Evolutionary conservation across 2,329 filamentous ascomycete genomes (phyloP).

Genomic region (Remersonia thermophila): DNA sequence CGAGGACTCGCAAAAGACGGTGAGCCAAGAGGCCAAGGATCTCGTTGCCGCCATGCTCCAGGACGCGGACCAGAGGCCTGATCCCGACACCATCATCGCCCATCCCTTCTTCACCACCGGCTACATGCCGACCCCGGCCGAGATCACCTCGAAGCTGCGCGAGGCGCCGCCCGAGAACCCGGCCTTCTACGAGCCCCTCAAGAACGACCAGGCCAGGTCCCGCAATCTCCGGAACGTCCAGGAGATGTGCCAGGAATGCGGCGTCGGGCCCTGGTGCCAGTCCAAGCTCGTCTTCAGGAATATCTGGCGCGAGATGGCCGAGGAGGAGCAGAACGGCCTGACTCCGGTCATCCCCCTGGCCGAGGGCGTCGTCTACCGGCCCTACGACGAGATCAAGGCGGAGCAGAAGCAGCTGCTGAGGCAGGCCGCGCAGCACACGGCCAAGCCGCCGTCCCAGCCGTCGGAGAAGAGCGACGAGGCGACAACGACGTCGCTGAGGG

Average conservation of each 20-base stretch:
- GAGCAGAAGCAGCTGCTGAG: slow-evolving; percentile 34
- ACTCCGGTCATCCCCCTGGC: slow-evolving; percentile 51
- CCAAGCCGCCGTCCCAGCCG: slow-evolving; percentile 8
- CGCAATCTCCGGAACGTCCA: slow-evolving; percentile 40
- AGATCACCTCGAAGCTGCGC: slow-evolving; percentile 46
- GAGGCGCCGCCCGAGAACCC: slow-evolving; percentile 44
- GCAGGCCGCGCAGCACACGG: slow-evolving; percentile 11
- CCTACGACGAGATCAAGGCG: slow-evolving; percentile 47
- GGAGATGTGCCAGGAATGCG: slow-evolving; percentile 45
- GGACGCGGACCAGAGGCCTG: slow-evolving; percentile 61
- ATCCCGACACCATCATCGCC: slow-evolving; percentile 65
- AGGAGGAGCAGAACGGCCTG: slow-evolving; percentile 54
- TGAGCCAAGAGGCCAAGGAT: slow-evolving; percentile 64
- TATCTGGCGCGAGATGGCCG: slow-evolving; percentile 53
- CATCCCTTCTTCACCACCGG: slow-evolving; percentile 70
- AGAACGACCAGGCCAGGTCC: slow-evolving; percentile 32
- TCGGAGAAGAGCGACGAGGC: slow-evolving; percentile 24
- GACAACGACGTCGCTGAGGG: slow-evolving; percentile 5
- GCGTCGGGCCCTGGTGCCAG: slow-evolving; percentile 43
- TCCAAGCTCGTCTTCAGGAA: slow-evolving; percentile 38
- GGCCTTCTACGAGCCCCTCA: slow-evolving; percentile 43
- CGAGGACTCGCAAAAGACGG: slow-evolving; percentile 53
- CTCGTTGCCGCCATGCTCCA: slow-evolving; percentile 65
- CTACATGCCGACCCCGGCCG: slow-evolving; percentile 52
- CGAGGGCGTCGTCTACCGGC: slow-evolving; percentile 50